These are phyloP conservation scores for Boletellus sp. DNA, from an alignment of 768 basidiomycete species.

Conservation along the genomic window DNA sequence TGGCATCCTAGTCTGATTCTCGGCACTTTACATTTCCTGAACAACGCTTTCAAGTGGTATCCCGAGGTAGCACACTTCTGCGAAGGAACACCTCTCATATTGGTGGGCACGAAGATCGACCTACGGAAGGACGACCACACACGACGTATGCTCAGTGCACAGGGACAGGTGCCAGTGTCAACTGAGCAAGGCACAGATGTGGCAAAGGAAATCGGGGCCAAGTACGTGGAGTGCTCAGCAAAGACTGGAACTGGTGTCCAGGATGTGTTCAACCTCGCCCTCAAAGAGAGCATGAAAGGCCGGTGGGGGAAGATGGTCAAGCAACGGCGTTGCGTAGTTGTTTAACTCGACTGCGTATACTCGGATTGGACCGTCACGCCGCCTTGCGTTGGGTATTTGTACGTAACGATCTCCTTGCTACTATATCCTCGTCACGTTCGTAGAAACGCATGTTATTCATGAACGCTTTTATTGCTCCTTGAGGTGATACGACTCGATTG, in stretches of 20 bases:
- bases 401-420: slow-evolving; percentile 30
- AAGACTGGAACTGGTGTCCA: slow-evolving; percentile 89
- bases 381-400: slow-evolving; percentile 26
- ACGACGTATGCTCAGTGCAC: slow-evolving; percentile 83
- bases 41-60: slow-evolving; percentile 62
- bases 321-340: slow-evolving; percentile 69
- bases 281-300: slow-evolving; percentile 84
- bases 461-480: slow-evolving; percentile 23
- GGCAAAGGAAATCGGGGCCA: slow-evolving; percentile 89
- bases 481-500: slow-evolving; percentile 16
- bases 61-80: slow-evolving; percentile 93
- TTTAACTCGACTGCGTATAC: slow-evolving; percentile 17
- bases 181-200: slow-evolving; percentile 79
- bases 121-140: slow-evolving; percentile 83
- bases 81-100: slow-evolving; percentile 81
- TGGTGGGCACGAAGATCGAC: slow-evolving; percentile 94
- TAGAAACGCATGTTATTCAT: slow-evolving; percentile 8
- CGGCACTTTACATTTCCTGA: slow-evolving; percentile 5
- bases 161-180: slow-evolving; percentile 79
- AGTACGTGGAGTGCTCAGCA: slow-evolving; percentile 91
- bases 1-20: slow-evolving; percentile 17
- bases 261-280: slow-evolving; percentile 86
- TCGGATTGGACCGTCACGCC: slow-evolving; percentile 8
- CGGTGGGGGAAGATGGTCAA: slow-evolving; percentile 71
- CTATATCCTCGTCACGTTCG: slow-evolving; percentile 14